Base-by-base conservation (phyloP, 2,329 filamentous ascomycete genomes). In the Phaeosphaeria sp. region DNA sequence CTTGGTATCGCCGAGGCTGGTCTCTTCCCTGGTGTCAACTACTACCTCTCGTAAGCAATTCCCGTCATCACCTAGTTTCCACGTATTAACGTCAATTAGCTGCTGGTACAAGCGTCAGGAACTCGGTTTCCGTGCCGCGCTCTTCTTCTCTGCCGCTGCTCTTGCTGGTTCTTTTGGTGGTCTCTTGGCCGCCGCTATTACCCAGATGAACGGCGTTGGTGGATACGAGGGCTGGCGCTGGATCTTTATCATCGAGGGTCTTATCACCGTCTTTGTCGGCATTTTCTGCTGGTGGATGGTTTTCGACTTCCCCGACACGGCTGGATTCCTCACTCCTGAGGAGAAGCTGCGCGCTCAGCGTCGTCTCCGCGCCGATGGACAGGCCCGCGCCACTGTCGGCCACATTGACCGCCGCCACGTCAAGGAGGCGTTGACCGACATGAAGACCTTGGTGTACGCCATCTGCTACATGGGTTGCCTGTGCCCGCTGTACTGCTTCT, bases 281-380 rank as follows among this genome's bases (percentile, higher is more conserved):
- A 22, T 73, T 18, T 69, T 74, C 59, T 76, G 74, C 54, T 77
- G 84, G 75, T 86, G 82, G 74, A 87, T 90, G 73, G 83, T 90
- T 6, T 82, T 88, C 60, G 87, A 90, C 70, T 89, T 88, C 61
- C 87, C 87, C 0, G 81, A 83, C 48, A 88, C 84, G 0, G 85
- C 87, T 3, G 77, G 79, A 1, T 89, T 89, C 56, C 77, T 89
- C 17, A 81, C 76, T 0, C 74, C 83, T 1, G 70, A 79, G 4
- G 81, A 84, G 66, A 79, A 87, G 4, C 78, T 81, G 0, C 86
- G 84, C 52, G 85, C 91, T 49, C 82, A 86, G 25, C 81, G 83
- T 21, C 86, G 91, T 0, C 81, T 93, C 1, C 82, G 84, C 2
- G 88, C 91, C 62, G 87, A 85, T 62, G 89, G 92, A 68, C 89